Evolutionary conservation across 345 rosid species (phyloP), one percentile per base, ranked within the genome.

Genomic region (Lumnitzera racemosa): DNA sequence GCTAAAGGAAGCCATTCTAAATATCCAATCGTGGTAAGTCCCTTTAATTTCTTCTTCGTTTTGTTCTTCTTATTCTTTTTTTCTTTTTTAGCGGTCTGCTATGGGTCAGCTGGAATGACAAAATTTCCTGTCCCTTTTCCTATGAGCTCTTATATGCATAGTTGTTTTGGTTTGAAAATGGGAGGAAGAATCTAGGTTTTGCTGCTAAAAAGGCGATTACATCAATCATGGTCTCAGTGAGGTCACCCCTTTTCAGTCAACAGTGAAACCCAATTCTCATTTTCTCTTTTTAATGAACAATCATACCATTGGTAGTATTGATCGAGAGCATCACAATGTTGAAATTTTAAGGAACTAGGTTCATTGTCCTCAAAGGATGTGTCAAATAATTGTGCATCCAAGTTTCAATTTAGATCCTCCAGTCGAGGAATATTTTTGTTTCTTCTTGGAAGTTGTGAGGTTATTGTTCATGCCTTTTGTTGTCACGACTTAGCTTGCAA

Each of bases 381-480:
- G 61, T 76, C 71, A 73, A 71, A 78, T 47, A 67, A 66, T 71
- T 58, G 61, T 20, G 74, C 74, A 15, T 71, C 75, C 69, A 62
- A 62, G 79, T 68, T 83, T 65, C 78, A 88, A 76, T 57, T 61
- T 70, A 61, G 87, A 84, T 69, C 69, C 79, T 71, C 81, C 67
- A 56, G 88, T 84, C 69, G 79, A 83, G 62, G 97, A 94, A 61
- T 63, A 24, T 80, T 94, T 69, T 81, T 94, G 59, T 94, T 94
- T 76, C 88, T 94, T 55, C 76, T 84, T 46, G 83, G 91, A 49
- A 51, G 76, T 51, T 65, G 67, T 71, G 83, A 84, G 61, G 83
- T 94, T 72, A 81, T 72, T 47, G 96, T 86, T 74, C 99, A 94
- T 75, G 97, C 90, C 51, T 94, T 94, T 72, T 67, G 85, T 62